Percentiles rank a stretch among this genome's conserved stretches.
These are phyloP conservation scores for Nissolia schottii DNA, from an alignment of 306 rosid genomes.

Conservation along the genomic window DNA sequence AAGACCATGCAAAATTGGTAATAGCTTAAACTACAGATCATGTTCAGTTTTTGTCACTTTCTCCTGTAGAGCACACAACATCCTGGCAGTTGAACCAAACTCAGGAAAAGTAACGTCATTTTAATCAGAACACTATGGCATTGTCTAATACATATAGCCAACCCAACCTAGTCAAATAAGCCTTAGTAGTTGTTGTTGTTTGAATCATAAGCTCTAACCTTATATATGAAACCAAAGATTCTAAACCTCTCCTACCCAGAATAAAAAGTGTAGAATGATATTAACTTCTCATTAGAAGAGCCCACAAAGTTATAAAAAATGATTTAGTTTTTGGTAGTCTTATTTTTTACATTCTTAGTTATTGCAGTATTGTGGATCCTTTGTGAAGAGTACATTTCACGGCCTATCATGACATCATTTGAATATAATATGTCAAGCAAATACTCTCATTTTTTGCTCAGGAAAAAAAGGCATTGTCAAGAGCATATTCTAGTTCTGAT, in stretches of 20 bases:
- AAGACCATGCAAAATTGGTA: neutral
- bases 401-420: neutral
- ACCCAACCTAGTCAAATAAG: too few relatives aligned
- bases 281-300: neutral
- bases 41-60: neutral
- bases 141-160: too few relatives aligned
- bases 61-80: neutral
- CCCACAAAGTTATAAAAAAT: neutral
- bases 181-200: too few relatives aligned
- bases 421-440: slow-evolving; percentile 5
- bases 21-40: neutral
- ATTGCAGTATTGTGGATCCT: neutral
- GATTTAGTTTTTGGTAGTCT: neutral
- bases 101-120: neutral
- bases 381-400: neutral
- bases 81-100: slow-evolving; percentile 1
- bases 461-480: neutral
- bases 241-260: neutral
- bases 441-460: neutral
- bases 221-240: neutral
- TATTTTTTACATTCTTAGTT: neutral
- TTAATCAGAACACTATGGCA: too few relatives aligned
- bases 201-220: neutral
- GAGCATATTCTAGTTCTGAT: neutral
- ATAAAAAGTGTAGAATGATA: neutral